Evolutionary conservation across 345 rosid species (phyloP).

Genomic region (Orychophragmus violaceus): DNA sequence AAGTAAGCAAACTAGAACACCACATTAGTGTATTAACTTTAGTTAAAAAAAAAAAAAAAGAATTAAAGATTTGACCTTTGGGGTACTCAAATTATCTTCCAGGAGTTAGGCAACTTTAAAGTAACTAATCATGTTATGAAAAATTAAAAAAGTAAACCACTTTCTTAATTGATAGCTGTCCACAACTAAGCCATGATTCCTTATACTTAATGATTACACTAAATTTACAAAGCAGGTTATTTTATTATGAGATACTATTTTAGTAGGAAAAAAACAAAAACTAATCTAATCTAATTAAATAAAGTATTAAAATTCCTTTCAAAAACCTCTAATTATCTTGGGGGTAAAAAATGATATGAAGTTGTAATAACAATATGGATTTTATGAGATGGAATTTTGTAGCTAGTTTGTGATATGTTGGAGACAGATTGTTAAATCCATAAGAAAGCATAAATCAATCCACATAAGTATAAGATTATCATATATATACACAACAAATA

Average conservation of each 20-base stretch:
- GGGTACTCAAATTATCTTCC: neutral
- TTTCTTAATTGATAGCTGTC: constrained; percentile 21
- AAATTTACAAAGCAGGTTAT: neutral
- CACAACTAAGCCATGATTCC: constrained; percentile 19
- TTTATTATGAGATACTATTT: neutral
- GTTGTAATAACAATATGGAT: neutral
- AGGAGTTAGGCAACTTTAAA: constrained; percentile 5
- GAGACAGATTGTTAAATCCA: neutral
- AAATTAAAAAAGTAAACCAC: constrained; percentile 16
- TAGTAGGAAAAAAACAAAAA: neutral
- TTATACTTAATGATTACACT: constrained; percentile 9
- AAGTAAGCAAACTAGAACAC: neutral
- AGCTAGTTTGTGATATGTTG: neutral
- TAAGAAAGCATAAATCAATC: neutral
- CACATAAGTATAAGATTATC: neutral
- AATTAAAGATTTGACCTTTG: neutral
- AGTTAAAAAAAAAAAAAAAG: neutral
- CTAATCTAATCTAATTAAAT: neutral
- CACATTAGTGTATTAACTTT: neutral
- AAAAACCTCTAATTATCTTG: neutral
- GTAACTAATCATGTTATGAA: neutral
- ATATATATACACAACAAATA: neutral
- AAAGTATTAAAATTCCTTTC: neutral
- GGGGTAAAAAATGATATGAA: neutral
- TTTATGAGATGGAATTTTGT: neutral